Percentiles rank a stretch among this genome's conserved stretches.
Evolutionary conservation across 768 basidiomycete species (phyloP).

Genomic region (Lactifluus piperatus): DNA sequence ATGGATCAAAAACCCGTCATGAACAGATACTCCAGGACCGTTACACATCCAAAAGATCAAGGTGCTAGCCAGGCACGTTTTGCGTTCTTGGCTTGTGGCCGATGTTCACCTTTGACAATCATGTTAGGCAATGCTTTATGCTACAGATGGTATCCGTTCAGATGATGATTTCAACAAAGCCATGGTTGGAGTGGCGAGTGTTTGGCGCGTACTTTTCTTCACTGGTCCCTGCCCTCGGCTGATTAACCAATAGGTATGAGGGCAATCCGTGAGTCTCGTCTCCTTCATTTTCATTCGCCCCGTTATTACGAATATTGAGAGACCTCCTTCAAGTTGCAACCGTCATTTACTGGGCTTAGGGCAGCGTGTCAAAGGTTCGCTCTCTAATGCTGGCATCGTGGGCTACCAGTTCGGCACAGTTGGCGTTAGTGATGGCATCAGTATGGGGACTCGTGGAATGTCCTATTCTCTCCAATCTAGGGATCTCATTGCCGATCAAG

Average conservation of each 20-base stretch:
- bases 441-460: slow-evolving; percentile 95
- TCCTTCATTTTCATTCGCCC: too few relatives aligned
- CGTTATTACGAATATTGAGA: neutral
- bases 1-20: slow-evolving; percentile 28
- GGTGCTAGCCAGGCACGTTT: slow-evolving; percentile 78
- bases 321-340: slow-evolving; percentile 64
- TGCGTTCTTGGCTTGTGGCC: neutral
- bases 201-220: slow-evolving; percentile 59
- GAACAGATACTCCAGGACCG: slow-evolving; percentile 63
- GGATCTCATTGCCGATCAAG: slow-evolving; percentile 95
- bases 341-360: slow-evolving; percentile 86
- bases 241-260: slow-evolving; percentile 67
- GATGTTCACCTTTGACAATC: neutral
- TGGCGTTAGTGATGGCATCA: slow-evolving; percentile 97
- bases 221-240: slow-evolving; percentile 16
- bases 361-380: slow-evolving; percentile 75
- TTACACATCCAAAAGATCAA: slow-evolving; percentile 91
- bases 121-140: slow-evolving; percentile 91
- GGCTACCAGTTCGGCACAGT: slow-evolving; percentile 98
- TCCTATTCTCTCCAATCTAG: slow-evolving; percentile 94
- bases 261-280: slow-evolving; percentile 82
- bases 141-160: slow-evolving; percentile 81
- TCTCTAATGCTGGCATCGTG: slow-evolving; percentile 61
- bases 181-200: slow-evolving; percentile 95
- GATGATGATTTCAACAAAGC: slow-evolving; percentile 89